Conservation (phyloP, 257 asterid species). For the Prunella vulgaris region DNA sequence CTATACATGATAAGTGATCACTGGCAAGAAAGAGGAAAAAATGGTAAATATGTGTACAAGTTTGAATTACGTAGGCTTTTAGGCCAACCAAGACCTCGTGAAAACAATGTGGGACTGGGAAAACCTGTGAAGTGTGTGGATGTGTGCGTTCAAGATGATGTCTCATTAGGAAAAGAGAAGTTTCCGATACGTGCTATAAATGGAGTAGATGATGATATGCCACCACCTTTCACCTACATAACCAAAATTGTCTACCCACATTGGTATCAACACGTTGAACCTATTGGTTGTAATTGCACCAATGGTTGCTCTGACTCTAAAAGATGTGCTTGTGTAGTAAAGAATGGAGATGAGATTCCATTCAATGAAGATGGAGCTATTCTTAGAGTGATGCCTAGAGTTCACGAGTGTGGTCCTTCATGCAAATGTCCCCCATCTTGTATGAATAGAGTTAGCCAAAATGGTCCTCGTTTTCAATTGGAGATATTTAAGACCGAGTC, state of each 20-base stretch:
- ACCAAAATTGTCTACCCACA: conserved; percentile 43
- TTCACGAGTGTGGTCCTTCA: conserved; percentile 76
- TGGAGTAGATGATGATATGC: conserved; percentile 38
- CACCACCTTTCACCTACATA: conserved; percentile 46
- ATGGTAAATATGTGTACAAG: conserved; percentile 47
- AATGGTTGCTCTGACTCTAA: conserved; percentile 58
- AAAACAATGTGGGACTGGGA: neutral
- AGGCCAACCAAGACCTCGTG: conserved; percentile 38
- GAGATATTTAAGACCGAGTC: conserved; percentile 70
- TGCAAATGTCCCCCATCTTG: conserved; percentile 83
- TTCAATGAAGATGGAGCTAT: conserved; percentile 56
- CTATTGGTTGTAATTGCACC: conserved; percentile 60
- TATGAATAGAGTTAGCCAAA: conserved; percentile 68
- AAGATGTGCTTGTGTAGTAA: conserved; percentile 49
- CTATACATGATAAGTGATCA: conserved; percentile 42
- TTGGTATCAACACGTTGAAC: conserved; percentile 29
- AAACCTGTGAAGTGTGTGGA: neutral
- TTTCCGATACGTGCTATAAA: conserved; percentile 57
- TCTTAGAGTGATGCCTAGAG: conserved; percentile 32
- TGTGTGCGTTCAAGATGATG: conserved; percentile 31
- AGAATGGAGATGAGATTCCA: conserved; percentile 63
- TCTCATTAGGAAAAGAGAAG: conserved; percentile 55
- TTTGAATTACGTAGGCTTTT: conserved; percentile 51
- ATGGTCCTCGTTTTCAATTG: conserved; percentile 42
- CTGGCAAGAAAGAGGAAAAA: conserved; percentile 41